Percentiles rank a stretch among this genome's conserved stretches.
Evolutionary conservation across 495 filamentous ascomycete genomes (phyloP).

Genomic region (Astrothelium subdiscretum): DNA sequence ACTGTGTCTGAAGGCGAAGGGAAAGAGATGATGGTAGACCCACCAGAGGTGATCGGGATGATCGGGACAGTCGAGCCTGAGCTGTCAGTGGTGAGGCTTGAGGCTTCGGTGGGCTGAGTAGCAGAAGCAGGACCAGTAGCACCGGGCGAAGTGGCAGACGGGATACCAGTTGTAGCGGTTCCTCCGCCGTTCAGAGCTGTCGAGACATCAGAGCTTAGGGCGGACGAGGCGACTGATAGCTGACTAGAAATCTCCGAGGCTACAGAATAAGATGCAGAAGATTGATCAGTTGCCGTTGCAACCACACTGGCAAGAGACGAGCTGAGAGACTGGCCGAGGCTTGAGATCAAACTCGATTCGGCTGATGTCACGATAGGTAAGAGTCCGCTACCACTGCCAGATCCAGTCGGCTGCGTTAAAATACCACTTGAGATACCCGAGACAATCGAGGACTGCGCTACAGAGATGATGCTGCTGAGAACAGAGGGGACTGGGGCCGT

Average conservation of each 20-base stretch:
- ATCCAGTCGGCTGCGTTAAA: background rate
- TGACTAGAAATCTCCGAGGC: slow-evolving; percentile 12
- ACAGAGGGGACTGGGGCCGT: background rate
- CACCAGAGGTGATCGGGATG: background rate
- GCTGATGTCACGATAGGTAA: slow-evolving; percentile 3
- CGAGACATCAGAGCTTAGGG: slow-evolving; percentile 10
- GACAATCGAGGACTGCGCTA: background rate
- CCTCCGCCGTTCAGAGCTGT: background rate
- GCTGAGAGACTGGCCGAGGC: slow-evolving; percentile 10
- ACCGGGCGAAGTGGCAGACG: background rate
- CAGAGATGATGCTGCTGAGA: slow-evolving; percentile 1
- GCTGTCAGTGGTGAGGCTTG: background rate
- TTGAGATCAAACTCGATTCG: slow-evolving; percentile 10
- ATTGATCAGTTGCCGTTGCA: slow-evolving; percentile 15
- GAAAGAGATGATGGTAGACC: background rate
- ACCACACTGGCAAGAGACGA: slow-evolving; percentile 11
- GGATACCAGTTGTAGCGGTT: background rate
- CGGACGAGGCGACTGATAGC: slow-evolving; percentile 9
- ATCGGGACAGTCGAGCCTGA: slow-evolving; percentile 1
- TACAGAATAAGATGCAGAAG: slow-evolving; percentile 8
- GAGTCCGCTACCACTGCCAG: background rate
- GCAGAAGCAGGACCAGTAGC: background rate
- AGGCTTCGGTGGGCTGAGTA: background rate
- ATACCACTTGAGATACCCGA: background rate
- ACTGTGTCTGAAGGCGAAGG: background rate